These are phyloP conservation scores for Fusarium avenaceum DNA, from an alignment of 2,329 filamentous ascomycete species.

Conservation along the genomic window DNA sequence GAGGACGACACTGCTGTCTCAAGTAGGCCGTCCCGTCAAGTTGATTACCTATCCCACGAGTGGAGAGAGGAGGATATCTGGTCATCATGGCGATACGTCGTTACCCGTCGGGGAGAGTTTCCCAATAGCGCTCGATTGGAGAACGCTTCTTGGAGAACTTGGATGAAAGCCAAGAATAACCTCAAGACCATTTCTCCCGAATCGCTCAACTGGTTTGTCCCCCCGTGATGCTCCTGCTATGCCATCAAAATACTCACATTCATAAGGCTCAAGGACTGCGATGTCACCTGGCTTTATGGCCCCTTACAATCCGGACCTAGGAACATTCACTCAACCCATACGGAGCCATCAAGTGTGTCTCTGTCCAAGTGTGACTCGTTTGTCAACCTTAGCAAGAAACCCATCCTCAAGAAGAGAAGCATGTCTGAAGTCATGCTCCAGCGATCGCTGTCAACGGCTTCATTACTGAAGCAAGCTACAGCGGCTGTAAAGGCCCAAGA, in stretches of 20 bases:
- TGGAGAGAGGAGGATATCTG: constrained; percentile 98
- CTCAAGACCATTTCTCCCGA: constrained; percentile 91
- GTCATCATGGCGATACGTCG: constrained; percentile 96
- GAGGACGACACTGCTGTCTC: constrained; percentile 85
- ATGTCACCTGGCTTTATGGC: constrained; percentile 97
- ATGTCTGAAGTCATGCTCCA: constrained; percentile 97
- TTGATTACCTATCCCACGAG: constrained; percentile 94
- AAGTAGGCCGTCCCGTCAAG: constrained; percentile 83
- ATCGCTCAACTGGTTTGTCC: constrained; percentile 85
- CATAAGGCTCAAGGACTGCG: constrained; percentile 91
- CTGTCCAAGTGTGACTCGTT: constrained; percentile 73
- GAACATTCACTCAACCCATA: constrained; percentile 63
- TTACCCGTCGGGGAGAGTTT: constrained; percentile 82
- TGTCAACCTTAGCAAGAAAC: constrained; percentile 78
- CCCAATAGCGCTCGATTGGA: constrained; percentile 86
- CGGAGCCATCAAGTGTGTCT: constrained; percentile 58
- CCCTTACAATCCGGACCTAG: constrained; percentile 82
- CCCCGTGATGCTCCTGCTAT: constrained; percentile 1
- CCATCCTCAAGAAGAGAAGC: constrained; percentile 95
- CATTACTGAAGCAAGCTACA: constrained; percentile 88
- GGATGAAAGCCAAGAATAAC: constrained; percentile 92
- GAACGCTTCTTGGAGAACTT: constrained; percentile 97
- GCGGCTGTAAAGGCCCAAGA: constrained; percentile 88
- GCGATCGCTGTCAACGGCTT: constrained; percentile 87
- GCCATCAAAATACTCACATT: constrained; percentile 49